Conservation (phyloP, 331 rosid species). For the Pyracantha coccinea region DNA sequence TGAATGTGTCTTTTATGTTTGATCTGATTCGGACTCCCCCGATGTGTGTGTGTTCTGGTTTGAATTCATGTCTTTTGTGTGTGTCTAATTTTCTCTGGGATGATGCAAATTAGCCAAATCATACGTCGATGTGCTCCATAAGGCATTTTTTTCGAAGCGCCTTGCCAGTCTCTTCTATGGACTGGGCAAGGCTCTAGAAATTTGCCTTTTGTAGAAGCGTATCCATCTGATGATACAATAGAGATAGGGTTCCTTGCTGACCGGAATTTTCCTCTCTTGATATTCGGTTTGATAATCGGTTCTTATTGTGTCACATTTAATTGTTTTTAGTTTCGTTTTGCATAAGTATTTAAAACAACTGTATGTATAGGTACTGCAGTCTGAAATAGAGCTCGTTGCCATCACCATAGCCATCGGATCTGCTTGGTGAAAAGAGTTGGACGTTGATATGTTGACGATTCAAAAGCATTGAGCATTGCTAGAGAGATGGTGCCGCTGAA, state of each 20-base stretch:
- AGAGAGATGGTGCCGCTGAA: constrained; percentile 35
- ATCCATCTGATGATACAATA: constrained; percentile 35
- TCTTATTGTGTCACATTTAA: no score
- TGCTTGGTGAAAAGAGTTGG: neutral
- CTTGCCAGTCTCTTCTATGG: neutral
- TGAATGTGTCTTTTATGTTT: neutral
- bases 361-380: neutral
- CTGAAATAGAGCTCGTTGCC: neutral
- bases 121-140: constrained; percentile 50
- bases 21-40: neutral
- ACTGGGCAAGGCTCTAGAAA: constrained; percentile 14
- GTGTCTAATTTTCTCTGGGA: constrained; percentile 27
- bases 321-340: neutral
- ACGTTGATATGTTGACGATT: neutral
- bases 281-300: no score
- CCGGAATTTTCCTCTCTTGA: constrained; percentile 19
- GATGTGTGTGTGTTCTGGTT: neutral
- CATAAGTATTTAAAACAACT: neutral
- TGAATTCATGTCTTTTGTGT: neutral
- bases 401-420: neutral
- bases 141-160: constrained; percentile 8
- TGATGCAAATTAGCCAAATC: constrained; percentile 85
- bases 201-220: constrained; percentile 45
- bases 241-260: constrained; percentile 60
- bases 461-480: neutral